phyloP scores from a whole-genome alignment of 257 asterid species.

The Misopates orontium region DNA sequence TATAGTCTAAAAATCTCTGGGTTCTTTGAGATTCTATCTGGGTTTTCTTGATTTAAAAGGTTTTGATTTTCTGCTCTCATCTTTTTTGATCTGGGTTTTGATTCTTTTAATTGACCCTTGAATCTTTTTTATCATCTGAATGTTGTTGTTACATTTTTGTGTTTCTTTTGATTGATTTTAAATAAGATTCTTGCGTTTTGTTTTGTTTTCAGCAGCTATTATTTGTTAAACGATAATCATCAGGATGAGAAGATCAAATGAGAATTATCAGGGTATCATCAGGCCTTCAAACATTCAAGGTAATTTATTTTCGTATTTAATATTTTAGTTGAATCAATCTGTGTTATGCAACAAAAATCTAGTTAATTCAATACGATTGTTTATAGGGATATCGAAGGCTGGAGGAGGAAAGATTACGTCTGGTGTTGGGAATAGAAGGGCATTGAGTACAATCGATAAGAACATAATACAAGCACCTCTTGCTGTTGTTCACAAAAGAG shows the following conservation, averaged over 20 bases:
- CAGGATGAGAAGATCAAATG: slow-evolving; percentile 67
- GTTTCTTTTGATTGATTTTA: too few species aligned
- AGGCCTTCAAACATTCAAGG: slow-evolving; percentile 63
- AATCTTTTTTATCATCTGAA: background rate
- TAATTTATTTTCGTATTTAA: slow-evolving; percentile 32
- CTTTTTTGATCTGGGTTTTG: background rate
- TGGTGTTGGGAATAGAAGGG: slow-evolving; percentile 62
- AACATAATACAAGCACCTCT: slow-evolving; percentile 59
- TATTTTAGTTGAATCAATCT: background rate
- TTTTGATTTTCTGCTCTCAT: background rate
- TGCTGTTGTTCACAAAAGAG: slow-evolving; percentile 60
- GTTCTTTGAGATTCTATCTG: slow-evolving; percentile 2
- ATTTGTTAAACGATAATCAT: background rate
- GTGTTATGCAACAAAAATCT: background rate
- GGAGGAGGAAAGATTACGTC: slow-evolving; percentile 31
- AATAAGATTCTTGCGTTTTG: too few species aligned
- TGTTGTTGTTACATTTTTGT: background rate
- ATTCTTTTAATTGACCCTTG: slow-evolving; percentile 9
- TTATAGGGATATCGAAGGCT: slow-evolving; percentile 45
- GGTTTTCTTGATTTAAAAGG: slow-evolving; percentile 21
- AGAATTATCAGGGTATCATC: slow-evolving; percentile 51
- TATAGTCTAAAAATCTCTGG: too few species aligned
- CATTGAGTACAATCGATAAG: slow-evolving; percentile 61
- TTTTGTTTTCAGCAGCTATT: background rate
- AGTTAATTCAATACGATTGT: slow-evolving; percentile 5